Evolutionary conservation across 352 stramenopile species (phyloP), one percentile per base, ranked within the genome.

Genomic region (Phytophthora idaei): DNA sequence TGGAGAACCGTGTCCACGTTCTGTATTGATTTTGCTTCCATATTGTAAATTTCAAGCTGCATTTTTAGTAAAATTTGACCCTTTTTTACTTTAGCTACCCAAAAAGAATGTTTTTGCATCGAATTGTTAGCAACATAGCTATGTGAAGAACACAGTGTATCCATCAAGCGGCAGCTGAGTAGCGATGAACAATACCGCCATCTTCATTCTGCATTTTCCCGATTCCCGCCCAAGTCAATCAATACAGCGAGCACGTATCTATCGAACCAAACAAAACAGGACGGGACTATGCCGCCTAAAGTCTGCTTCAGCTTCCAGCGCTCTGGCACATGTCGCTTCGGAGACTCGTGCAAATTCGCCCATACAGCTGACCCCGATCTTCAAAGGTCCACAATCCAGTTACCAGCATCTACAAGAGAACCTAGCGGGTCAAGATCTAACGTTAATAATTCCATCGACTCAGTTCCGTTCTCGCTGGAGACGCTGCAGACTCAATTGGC

Each of bases 251-350:
- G 36, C 15, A 51, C 21, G 2, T 5, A 32, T 15, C 34, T 49
- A 21, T 29, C 0, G 42, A 11, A 11, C 17, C 42, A 0, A 49
- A 14, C n/a, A 21, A 7, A 49, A 10, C 9, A 49, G 21, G n/a
- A n/a, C 5, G n/a, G 21, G 36, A 45, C 17, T 7, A 73, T 73
- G 65, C 47, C 53, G 14, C 14, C 32, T 2, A 58, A 63, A 44
- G 15, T 51, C 25, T 78, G 71, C 37, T 78, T 70, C 28, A 34
- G 52, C 29, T 78, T 76, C 45, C 52, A 78, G 47, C 47, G 50
- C 25, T 37, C 34, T 54, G 62, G 67, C 1, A 64, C 41, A 34
- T 78, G 71, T 56, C 63, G 56, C 21, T 78, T 64, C 15, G 71
- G 71, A 11, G 50, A 39, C 25, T 67, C 62, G 4, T 78, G 71